A percentile compares a stretch with the other conserved stretches of the same genome.
Evolutionary conservation across 176 grass and related monocot species (phyloP).

Genomic region (Cenchrus purpureus): DNA sequence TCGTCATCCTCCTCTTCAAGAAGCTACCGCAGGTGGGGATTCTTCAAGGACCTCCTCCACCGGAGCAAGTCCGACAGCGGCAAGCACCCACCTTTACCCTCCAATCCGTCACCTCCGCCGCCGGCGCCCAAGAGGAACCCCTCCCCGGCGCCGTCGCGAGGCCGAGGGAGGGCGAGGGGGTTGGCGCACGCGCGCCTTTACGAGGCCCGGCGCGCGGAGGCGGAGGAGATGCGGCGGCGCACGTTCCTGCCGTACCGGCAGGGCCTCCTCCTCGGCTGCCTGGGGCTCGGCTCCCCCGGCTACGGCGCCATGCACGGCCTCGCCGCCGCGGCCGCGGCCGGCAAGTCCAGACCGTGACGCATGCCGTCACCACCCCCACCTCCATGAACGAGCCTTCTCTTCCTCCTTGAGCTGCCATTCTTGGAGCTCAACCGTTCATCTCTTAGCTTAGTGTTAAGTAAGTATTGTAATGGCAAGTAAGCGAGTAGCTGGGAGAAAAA

Average conservation of each 20-base stretch:
- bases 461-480: constrained; percentile 23
- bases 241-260: constrained; percentile 88
- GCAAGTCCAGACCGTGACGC: constrained; percentile 49
- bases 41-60: constrained; percentile 73
- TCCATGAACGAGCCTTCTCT: background rate
- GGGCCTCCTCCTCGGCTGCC: constrained; percentile 61
- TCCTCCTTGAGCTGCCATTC: background rate
- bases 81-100: constrained; percentile 6
- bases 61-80: constrained; percentile 57
- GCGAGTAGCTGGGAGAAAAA: background rate
- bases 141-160: constrained; percentile 15
- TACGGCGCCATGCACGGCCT: constrained; percentile 68
- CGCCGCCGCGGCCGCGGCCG: constrained; percentile 42
- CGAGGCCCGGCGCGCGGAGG: constrained; percentile 68
- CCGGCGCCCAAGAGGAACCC: constrained; percentile 3
- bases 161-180: constrained; percentile 16
- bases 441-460: constrained; percentile 33
- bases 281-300: constrained; percentile 63
- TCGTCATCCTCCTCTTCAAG: constrained; percentile 47
- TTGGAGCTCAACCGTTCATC: constrained; percentile 14
- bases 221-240: constrained; percentile 80
- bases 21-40: constrained; percentile 59
- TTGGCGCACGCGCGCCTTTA: constrained; percentile 76
- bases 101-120: background rate
- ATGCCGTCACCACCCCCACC: background rate